Evolutionary conservation across 2,329 filamentous ascomycete species (phyloP).

Genomic region (Dothiorella sarmentorum): DNA sequence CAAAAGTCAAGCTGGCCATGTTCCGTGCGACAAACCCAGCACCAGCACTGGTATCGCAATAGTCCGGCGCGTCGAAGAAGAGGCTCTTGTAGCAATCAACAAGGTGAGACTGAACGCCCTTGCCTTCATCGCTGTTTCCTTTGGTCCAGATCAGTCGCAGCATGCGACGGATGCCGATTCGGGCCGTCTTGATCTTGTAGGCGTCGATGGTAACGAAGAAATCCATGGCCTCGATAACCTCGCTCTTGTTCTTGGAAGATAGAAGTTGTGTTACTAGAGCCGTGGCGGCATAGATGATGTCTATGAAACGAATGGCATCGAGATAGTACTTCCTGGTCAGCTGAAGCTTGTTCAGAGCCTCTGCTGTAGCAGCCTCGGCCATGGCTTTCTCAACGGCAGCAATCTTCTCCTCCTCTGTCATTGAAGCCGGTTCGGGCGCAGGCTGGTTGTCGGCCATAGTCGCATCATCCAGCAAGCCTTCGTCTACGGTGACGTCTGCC

Average conservation of each 20-base stretch:
- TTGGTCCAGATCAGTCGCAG: slow-evolving; percentile 98
- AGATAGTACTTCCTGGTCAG: slow-evolving; percentile 85
- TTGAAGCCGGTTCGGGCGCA: slow-evolving; percentile 61
- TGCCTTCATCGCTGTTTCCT: slow-evolving; percentile 97
- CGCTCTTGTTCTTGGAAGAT: slow-evolving; percentile 93
- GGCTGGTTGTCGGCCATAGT: slow-evolving; percentile 64
- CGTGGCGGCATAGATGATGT: slow-evolving; percentile 81
- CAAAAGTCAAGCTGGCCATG: slow-evolving; percentile 98
- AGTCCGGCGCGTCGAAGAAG: slow-evolving; percentile 92
- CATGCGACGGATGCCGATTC: slow-evolving; percentile 91
- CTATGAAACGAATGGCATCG: slow-evolving; percentile 92
- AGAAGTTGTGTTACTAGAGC: slow-evolving; percentile 80
- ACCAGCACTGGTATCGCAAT: slow-evolving; percentile 81
- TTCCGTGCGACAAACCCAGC: slow-evolving; percentile 95
- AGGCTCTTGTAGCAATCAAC: slow-evolving; percentile 95
- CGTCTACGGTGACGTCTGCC: slow-evolving; percentile 68
- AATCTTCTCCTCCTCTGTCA: slow-evolving; percentile 76
- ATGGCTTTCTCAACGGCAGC: slow-evolving; percentile 74
- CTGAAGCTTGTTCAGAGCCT: slow-evolving; percentile 82
- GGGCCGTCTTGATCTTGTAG: slow-evolving; percentile 92
- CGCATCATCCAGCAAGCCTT: slow-evolving; percentile 78
- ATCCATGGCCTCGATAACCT: slow-evolving; percentile 98
- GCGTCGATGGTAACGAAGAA: slow-evolving; percentile 95
- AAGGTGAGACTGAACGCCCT: slow-evolving; percentile 92
- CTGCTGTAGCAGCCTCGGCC: slow-evolving; percentile 83